Conservation (phyloP, 805 yeast genomes). For the Candida khao-thaluensis region DNA sequence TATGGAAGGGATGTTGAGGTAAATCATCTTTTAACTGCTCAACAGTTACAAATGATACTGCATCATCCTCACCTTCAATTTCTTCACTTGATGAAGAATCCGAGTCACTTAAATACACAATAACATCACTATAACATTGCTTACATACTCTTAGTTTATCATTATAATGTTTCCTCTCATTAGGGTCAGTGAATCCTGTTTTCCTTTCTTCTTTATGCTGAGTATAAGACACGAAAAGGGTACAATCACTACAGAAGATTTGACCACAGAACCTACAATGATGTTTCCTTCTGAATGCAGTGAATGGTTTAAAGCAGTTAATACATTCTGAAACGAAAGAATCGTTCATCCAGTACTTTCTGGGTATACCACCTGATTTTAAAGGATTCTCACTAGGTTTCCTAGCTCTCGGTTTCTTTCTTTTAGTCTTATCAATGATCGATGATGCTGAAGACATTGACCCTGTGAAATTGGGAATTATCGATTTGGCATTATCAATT, state of each 20-base stretch:
- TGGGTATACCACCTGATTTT: conserved; percentile 54
- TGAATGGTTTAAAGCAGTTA: conserved; percentile 74
- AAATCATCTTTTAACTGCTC: conserved; percentile 20
- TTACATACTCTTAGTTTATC: conserved; percentile 78
- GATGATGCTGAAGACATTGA: conserved; percentile 35
- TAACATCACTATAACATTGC: conserved; percentile 72
- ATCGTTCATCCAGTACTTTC: conserved; percentile 95
- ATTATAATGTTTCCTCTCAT: conserved; percentile 46
- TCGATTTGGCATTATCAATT: conserved; percentile 38
- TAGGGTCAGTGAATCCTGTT: conserved; percentile 14
- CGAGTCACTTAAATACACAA: conserved; percentile 67
- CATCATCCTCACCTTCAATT: conserved; percentile 22
- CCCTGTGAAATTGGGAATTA: conserved; percentile 29
- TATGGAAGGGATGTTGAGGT: conserved; percentile 27
- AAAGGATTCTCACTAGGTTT: conserved; percentile 39
- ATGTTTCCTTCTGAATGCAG: conserved; percentile 86
- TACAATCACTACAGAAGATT: conserved; percentile 84
- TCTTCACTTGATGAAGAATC: conserved; percentile 41
- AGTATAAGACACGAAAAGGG: conserved; percentile 63
- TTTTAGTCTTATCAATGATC: conserved; percentile 11
- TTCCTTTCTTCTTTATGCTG: conserved; percentile 41
- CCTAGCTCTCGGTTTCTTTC: conserved; percentile 16
- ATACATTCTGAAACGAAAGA: conserved; percentile 87
- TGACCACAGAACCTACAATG: conserved; percentile 97
- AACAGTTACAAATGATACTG: conserved; percentile 14